Base-by-base conservation (phyloP, 441 rosid genomes). In the Erodium texanum region DNA sequence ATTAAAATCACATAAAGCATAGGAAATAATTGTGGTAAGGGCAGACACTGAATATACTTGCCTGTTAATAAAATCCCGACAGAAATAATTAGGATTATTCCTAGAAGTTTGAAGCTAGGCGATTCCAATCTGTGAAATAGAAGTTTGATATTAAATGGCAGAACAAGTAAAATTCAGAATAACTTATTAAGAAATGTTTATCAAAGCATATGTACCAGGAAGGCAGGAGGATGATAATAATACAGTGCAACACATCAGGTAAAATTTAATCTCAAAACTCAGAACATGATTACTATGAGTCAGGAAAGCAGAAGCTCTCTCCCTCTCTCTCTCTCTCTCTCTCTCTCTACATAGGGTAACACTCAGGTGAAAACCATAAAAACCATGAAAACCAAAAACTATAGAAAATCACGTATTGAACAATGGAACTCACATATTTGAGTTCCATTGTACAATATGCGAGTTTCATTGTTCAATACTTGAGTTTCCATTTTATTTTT, bases 21-120 rank as follows among this genome's bases (percentile, higher is more conserved):
- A 6, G 12, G 32, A 12, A 23, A 5, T 7, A 61, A 11, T 64
- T 63, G 65, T 27, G 8, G 5, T 23, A 66, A 24, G 7, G 4
- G 23, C 68, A 41, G 5, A 67, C 41, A 19, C 64, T 34, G 52
- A 80, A 74, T 69, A 24, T 64, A 29, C 70, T 56, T 75, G 92
- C 99, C 99, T 73, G 99, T 74, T 68, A 94, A 78, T 76, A 94
- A 81, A 71, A 94, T 80, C 80, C 99, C 99, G 66, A 82, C 63
- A 34, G 98, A 94, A 74, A 94, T 94, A 56, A 94, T 75, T 50
- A 84, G 43, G 59, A 92, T 92, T 75, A 94, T 94, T 54, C 99
- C 96, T 43, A 82, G 74, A 75, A 94, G 99, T 74, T 84, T 87
- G 67, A 87, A 64, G 88, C 99, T 94, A 66, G 99, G 99, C 74